Base-by-base conservation (phyloP, 192 early-diverging fungal genomes). In the Gamsiella multidivaricata region DNA sequence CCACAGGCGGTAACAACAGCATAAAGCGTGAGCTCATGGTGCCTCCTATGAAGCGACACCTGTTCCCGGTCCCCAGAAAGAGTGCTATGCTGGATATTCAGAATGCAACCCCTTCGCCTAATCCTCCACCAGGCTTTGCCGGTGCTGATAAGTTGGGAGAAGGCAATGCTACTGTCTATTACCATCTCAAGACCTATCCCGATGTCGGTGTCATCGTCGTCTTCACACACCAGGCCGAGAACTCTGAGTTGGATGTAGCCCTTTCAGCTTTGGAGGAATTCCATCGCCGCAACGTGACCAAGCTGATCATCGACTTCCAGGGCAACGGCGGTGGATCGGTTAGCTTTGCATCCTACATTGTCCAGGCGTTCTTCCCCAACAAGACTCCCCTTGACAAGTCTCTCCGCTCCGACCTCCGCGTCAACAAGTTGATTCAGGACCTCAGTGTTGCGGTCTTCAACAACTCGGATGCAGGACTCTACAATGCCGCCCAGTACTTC, bases 181-280 rank as follows among this genome's bases (percentile, higher is more conserved):
- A 73, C 32, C 43, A 37, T 0, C 47, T 73, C n/a, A 64, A 65
- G 49, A 3, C 20, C 6, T 14, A 45, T 43, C 70, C 55, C 2
- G 29, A 73, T 63, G 70, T 73, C 5, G 70, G 70, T 14, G 61
- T 73, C 34, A 42, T 73, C 5, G 70, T 65, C 5, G 55, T 60
- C 28, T 34, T 14, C 3, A 73, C 46, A 14, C 32, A 73, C 12
- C 29, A 14, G 0, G 49, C n/a, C 0, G 10, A 54, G 2, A 25
- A 26, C 1, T 7, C 17, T 4, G 70, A 72, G 20, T 4, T 72
- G 0, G 18, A 29, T 8, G 18, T 18, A 0, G n/a, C 47, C 18
- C 37, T 45, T 0, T 2, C 14, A 6, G 32, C 17, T 0, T 26
- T 65, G 36, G 39, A 20, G 3, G 7, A 32, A 1, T 54, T 73